These are phyloP conservation scores for Dothideomycetes sp. DNA, from an alignment of 2,329 filamentous ascomycete species.

Conservation along the genomic window DNA sequence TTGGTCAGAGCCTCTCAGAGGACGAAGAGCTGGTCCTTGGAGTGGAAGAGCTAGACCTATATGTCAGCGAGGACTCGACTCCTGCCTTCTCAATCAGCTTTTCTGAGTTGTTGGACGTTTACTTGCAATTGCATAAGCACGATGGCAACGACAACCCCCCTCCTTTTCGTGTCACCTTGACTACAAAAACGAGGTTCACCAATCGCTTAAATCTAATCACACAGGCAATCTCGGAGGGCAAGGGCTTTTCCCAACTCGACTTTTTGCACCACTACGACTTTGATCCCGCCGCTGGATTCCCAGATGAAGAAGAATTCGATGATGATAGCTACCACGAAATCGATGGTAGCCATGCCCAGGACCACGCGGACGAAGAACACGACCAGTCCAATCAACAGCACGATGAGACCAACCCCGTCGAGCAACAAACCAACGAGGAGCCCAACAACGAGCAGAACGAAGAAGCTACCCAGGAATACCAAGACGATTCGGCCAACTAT, in stretches of 20 bases:
- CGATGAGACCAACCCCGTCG: conserved; percentile 4
- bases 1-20: conserved; percentile 43
- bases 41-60: conserved; percentile 44
- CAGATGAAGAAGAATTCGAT: conserved; percentile 7
- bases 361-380: conserved; percentile 2
- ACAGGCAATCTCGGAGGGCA: conserved; percentile 43
- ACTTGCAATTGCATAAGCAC: conserved; percentile 47
- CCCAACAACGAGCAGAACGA: not conserved
- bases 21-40: conserved; percentile 47
- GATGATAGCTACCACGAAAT: conserved; percentile 7
- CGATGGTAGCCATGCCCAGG: no score
- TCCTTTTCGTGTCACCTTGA: conserved; percentile 45
- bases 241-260: conserved; percentile 42
- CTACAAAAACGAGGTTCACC: conserved; percentile 42
- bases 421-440: not conserved
- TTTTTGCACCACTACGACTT: conserved; percentile 12
- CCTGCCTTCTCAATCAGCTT: conserved; percentile 40
- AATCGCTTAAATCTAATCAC: conserved; percentile 42
- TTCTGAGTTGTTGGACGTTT: conserved; percentile 47
- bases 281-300: conserved; percentile 9
- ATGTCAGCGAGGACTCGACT: conserved; percentile 44
- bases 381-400: conserved; percentile 2
- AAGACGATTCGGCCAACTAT: conserved; percentile 2
- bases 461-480: conserved; percentile 3
- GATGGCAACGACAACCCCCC: conserved; percentile 44